A percentile compares a stretch with the other conserved stretches of the same genome.
Conservation (phyloP, 202 grass and related monocot genomes). For the Carex arenaria region DNA sequence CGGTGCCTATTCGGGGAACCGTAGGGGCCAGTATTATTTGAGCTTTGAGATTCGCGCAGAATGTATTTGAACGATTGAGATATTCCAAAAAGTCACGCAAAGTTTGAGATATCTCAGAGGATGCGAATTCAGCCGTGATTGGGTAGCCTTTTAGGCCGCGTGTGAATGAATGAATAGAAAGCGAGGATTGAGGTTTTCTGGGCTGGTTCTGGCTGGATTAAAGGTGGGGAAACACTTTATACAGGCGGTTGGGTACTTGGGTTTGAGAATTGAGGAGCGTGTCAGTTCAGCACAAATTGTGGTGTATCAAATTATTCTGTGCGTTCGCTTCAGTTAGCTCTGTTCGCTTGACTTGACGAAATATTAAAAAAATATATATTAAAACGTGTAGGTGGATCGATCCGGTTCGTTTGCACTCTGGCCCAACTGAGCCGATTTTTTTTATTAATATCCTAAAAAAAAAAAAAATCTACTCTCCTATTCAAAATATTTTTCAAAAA, state of each 20-base stretch:
- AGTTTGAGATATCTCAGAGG: no score
- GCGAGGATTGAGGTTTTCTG: not conserved
- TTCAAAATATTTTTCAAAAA: no score
- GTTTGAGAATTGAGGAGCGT: not conserved
- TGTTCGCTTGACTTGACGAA: not conserved
- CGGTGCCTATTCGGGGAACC: no score
- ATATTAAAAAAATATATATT: not conserved
- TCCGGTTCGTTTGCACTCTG: not conserved
- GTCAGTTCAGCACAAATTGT: not conserved
- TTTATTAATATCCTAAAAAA: no score
- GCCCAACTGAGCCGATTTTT: not conserved
- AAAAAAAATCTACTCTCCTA: no score
- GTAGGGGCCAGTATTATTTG: no score
- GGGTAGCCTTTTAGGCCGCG: not conserved
- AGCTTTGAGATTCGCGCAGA: no score
- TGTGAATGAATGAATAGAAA: not conserved
- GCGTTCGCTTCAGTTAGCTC: not conserved
- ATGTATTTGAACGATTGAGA: no score
- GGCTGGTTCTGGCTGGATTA: no score
- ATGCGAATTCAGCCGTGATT: no score
- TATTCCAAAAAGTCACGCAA: no score
- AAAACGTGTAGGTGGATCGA: not conserved
- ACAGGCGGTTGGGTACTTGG: not conserved
- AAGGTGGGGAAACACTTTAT: not conserved
- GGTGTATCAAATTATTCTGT: not conserved